Evolutionary conservation across 148 eudicot species (phyloP), one percentile per base, ranked within the genome.

Genomic region (Vaccinium corymbosum): DNA sequence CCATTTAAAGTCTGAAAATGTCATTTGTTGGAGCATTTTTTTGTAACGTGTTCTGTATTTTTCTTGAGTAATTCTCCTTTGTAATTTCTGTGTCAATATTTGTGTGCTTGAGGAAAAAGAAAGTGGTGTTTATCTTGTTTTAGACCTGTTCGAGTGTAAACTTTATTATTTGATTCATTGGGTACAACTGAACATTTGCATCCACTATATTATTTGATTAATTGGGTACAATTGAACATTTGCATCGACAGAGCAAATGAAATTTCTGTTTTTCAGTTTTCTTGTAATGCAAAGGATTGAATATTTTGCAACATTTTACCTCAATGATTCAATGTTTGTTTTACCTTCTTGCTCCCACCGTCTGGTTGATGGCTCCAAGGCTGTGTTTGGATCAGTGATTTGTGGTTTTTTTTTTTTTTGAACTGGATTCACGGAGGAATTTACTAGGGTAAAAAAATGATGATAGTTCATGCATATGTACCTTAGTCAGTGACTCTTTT

Each of bases 31-130:
- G 16, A 70, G 80, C 73, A 68, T 81, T 84, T 80, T 85, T 87
- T 89, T 89, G 86, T 84, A 81, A 78, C 16, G 17, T 74, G 88
- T 66, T 20, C 78, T 76, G 32, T 57, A 80, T 78, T 35, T 35
- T 66, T 53, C 81, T 70, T 75, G n/a, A 68, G 76, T 51, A 75
- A 51, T 68, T 83, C 66, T 42, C 78, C 74, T 50, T 62, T 81
- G 80, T 70, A 25, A 1, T 87, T 82, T 83, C 74, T 82, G 81
- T 79, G 83, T 29, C 76, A 51, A 78, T 52, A 56, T 77, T 87
- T 48, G 83, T 78, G 86, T 84, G 86, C 78, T 71, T 81, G 19
- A n/a, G 55, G 22, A 55, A 75, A 42, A 81, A 81, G 25, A 46
- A 81, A 25, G 27, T 0, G 50, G 72, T 27, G 38, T 13, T 19